Conservation (phyloP, 176 grass and related monocot species). For the Hsuehochloa calcarea region DNA sequence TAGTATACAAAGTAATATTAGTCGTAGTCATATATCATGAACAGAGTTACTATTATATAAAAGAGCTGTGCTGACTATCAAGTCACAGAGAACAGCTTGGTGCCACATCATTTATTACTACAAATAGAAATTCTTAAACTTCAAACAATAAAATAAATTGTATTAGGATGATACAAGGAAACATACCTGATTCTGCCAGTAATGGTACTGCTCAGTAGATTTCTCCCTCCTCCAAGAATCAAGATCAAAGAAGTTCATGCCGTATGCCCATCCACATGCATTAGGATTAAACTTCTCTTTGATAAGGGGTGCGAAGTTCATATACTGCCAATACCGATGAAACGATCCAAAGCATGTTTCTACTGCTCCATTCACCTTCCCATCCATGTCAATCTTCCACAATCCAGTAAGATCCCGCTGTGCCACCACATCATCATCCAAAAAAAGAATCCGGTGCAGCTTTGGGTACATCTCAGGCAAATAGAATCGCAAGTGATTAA, state of each 20-base stretch:
- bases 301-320: conserved; percentile 97
- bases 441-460: conserved; percentile 83
- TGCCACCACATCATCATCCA: conserved; percentile 96
- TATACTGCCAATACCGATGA: conserved; percentile 92
- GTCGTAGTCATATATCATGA: neutral
- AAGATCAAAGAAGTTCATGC: conserved; percentile 98
- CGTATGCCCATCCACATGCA: conserved; percentile 95
- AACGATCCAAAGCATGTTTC: conserved; percentile 98
- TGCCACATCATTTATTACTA: neutral
- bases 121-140: conserved; percentile 15
- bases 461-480: conserved; percentile 97
- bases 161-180: neutral
- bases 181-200: conserved; percentile 96
- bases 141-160: neutral
- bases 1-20: conserved; percentile 8
- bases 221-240: conserved; percentile 93
- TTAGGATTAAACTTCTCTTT: conserved; percentile 89
- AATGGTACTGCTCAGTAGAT: conserved; percentile 91
- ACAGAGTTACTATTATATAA: neutral
- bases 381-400: conserved; percentile 98
- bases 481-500: conserved; percentile 94
- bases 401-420: conserved; percentile 82
- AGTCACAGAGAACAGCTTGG: neutral
- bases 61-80: neutral
- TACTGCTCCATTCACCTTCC: conserved; percentile 97